phyloP scores from a whole-genome alignment of 169 alveolate species.

The Babesia gibsoni region DNA sequence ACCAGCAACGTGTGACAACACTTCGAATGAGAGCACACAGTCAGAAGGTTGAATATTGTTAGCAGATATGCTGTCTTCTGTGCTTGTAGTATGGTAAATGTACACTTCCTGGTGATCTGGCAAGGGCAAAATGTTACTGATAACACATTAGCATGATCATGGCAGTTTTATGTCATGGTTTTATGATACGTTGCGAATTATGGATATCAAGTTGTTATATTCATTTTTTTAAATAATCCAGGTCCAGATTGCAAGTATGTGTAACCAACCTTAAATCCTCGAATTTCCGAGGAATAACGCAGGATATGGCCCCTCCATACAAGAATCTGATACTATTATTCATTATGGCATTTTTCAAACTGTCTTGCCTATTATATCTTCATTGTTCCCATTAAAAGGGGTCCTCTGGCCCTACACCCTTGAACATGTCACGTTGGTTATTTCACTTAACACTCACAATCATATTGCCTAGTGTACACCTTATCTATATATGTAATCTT shows the following conservation, averaged over 20 bases:
- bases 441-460: not conserved
- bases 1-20: slow-evolving; percentile 15
- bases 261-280: slow-evolving; percentile 48
- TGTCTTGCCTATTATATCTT: not conserved
- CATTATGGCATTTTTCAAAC: not conserved
- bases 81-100: slow-evolving; percentile 10
- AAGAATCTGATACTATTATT: not conserved
- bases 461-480: not conserved
- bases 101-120: slow-evolving; percentile 62
- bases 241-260: not conserved
- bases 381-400: not conserved
- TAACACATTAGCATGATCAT: not conserved
- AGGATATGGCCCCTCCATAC: slow-evolving; percentile 60
- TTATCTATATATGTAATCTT: not conserved
- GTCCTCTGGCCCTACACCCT: too few species aligned
- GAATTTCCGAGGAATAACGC: slow-evolving; percentile 36
- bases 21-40: slow-evolving; percentile 48
- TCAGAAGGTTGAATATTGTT: not conserved
- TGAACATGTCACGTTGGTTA: too few species aligned
- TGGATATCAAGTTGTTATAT: too few species aligned
- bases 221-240: too few species aligned
- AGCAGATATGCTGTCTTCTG: not conserved
- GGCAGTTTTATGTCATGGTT: not conserved
- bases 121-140: slow-evolving; percentile 42
- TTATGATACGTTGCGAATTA: not conserved